Conservation (phyloP, 495 filamentous ascomycete genomes). For the Elasticomyces elasticus region DNA sequence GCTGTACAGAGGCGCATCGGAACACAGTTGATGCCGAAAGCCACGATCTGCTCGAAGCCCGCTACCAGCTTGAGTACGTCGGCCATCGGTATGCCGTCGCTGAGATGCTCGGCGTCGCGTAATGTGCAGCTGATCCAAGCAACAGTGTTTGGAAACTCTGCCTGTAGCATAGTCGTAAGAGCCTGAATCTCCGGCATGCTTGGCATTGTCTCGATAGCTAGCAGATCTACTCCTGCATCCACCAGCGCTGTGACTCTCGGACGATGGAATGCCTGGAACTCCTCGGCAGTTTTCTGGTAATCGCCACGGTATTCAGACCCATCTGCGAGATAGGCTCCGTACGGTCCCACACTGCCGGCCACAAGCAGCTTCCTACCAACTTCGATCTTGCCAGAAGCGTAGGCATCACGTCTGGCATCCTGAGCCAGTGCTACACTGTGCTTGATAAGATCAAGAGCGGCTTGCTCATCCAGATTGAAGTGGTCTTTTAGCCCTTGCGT, state of each 20-base stretch:
- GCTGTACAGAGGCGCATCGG: constrained; percentile 6
- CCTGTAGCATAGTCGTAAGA: constrained; percentile 16
- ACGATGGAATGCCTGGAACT: constrained; percentile 27
- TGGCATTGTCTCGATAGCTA: constrained; percentile 31
- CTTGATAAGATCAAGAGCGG: constrained; percentile 20
- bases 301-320: constrained; percentile 30
- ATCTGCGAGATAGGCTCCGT: constrained; percentile 30
- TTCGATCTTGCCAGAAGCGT: not conserved
- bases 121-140: constrained; percentile 28
- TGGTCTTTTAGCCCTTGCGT: constrained; percentile 23
- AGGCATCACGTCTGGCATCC: constrained; percentile 19
- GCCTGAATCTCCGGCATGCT: constrained; percentile 22
- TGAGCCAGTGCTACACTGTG: constrained; percentile 27
- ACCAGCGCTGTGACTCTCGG: constrained; percentile 25
- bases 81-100: constrained; percentile 23
- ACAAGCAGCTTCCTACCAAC: constrained; percentile 17
- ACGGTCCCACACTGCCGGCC: constrained; percentile 30
- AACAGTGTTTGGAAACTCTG: constrained; percentile 22
- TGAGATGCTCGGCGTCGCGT: constrained; percentile 15
- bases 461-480: constrained; percentile 11
- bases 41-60: constrained; percentile 18
- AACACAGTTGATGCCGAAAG: constrained; percentile 30
- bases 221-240: constrained; percentile 25
- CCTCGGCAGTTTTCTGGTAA: constrained; percentile 15
- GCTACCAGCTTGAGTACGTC: not conserved